These are phyloP conservation scores for Didymella pinodella DNA, from an alignment of 2,329 filamentous ascomycete genomes.

Conservation along the genomic window DNA sequence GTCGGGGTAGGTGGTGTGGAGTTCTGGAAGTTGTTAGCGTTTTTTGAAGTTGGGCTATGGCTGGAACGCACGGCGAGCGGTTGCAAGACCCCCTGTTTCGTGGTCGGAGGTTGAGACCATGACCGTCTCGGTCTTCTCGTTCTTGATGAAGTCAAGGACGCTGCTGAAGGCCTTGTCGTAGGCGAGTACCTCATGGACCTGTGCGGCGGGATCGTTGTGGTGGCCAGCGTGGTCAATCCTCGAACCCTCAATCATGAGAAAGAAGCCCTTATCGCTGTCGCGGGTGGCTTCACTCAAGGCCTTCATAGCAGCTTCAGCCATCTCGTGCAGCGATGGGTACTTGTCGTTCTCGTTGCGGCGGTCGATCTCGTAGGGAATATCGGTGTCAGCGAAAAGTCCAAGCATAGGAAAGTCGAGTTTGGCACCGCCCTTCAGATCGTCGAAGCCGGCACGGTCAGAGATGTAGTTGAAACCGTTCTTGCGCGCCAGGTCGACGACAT, in stretches of 20 bases:
- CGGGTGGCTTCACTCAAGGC: slow-evolving; percentile 82
- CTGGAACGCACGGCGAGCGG: slow-evolving; percentile 71
- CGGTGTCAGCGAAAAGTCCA: slow-evolving; percentile 80
- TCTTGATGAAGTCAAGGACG: slow-evolving; percentile 84
- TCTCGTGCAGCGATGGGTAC: slow-evolving; percentile 91
- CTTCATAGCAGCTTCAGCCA: slow-evolving; percentile 82
- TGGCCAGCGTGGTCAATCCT: slow-evolving; percentile 92
- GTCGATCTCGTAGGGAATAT: slow-evolving; percentile 95
- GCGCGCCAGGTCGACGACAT: slow-evolving; percentile 76
- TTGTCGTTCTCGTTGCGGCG: slow-evolving; percentile 77
- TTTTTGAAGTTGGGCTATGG: neutral
- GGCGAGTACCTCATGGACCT: slow-evolving; percentile 85
- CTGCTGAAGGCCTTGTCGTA: slow-evolving; percentile 87
- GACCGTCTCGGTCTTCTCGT: slow-evolving; percentile 75
- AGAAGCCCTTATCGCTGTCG: slow-evolving; percentile 90
- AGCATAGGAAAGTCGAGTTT: slow-evolving; percentile 79
- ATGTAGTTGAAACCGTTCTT: slow-evolving; percentile 84
- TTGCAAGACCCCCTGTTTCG: slow-evolving; percentile 88
- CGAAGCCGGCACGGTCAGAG: slow-evolving; percentile 75
- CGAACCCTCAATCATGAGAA: slow-evolving; percentile 97
- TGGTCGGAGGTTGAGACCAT: slow-evolving; percentile 94
- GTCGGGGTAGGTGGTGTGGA: slow-evolving; percentile 68
- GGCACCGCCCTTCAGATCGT: slow-evolving; percentile 72
- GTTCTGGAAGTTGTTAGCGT: slow-evolving; percentile 54
- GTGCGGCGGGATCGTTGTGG: slow-evolving; percentile 63